These are phyloP conservation scores for Daldinia childiae DNA, from an alignment of 495 filamentous ascomycete genomes.

Conservation along the genomic window DNA sequence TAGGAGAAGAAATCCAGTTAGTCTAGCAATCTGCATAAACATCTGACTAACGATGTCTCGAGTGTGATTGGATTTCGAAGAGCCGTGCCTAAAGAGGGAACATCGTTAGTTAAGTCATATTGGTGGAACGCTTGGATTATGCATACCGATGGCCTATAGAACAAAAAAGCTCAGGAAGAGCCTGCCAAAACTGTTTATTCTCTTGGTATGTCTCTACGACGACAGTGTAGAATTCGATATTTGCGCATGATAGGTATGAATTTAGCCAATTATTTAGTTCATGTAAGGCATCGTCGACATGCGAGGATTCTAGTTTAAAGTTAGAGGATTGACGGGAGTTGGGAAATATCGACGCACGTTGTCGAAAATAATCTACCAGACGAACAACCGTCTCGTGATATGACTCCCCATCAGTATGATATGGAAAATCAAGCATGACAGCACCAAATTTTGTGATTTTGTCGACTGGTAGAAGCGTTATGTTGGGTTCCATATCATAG, in stretches of 20 bases:
- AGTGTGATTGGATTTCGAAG: conserved; percentile 31
- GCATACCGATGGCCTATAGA: conserved; percentile 39
- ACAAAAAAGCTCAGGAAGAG: conserved; percentile 43
- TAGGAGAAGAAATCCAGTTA: conserved; percentile 40
- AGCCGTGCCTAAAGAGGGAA: conserved; percentile 22
- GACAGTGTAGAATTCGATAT: conserved; percentile 27
- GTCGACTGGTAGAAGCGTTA: conserved; percentile 38
- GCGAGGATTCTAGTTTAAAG: conserved; percentile 43
- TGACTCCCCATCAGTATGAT: conserved; percentile 50
- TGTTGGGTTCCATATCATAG: conserved; percentile 27
- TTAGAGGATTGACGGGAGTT: conserved; percentile 24
- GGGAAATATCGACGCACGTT: conserved; percentile 43
- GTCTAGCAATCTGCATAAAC: conserved; percentile 37
- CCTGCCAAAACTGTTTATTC: conserved; percentile 48
- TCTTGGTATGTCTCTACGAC: conserved; percentile 51
- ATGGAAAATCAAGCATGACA: conserved; percentile 52
- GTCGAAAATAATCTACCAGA: conserved; percentile 50
- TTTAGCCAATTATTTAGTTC: conserved; percentile 57
- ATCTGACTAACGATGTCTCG: conserved; percentile 41
- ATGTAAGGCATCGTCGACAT: conserved; percentile 52
- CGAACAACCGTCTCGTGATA: conserved; percentile 50
- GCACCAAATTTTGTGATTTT: conserved; percentile 38
- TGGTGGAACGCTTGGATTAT: not conserved
- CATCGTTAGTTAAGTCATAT: conserved; percentile 8
- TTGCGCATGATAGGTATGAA: conserved; percentile 49